These are phyloP conservation scores for Exophiala sideris DNA, from an alignment of 2,329 filamentous ascomycete genomes.

Conservation along the genomic window DNA sequence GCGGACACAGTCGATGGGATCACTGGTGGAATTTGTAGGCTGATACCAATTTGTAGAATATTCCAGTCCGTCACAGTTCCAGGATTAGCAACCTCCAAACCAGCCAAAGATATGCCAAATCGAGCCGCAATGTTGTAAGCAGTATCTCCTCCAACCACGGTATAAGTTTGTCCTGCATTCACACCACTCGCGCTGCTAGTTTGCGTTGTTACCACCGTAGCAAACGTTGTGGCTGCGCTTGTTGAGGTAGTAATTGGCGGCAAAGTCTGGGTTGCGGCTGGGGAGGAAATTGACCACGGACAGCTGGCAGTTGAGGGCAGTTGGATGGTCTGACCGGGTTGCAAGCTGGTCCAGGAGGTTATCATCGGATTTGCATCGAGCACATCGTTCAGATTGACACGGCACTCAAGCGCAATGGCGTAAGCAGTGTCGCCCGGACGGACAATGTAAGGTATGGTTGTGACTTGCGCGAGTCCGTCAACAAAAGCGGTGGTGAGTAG, in stretches of 20 bases:
- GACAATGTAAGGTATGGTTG: slow-evolving; percentile 1
- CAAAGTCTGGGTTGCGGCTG: too few species aligned
- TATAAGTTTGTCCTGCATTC: slow-evolving; percentile 10
- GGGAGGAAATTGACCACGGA: too few species aligned
- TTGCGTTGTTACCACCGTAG: background rate
- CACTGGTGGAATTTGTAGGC: slow-evolving; percentile 4
- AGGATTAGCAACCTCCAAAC: slow-evolving; percentile 17
- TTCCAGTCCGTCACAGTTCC: slow-evolving; percentile 12
- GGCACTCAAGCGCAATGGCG: background rate
- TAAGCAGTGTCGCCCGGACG: background rate
- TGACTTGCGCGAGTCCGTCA: too few species aligned
- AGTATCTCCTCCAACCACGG: slow-evolving; percentile 13
- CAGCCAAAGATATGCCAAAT: slow-evolving; percentile 9
- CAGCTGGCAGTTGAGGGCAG: slow-evolving; percentile 1
- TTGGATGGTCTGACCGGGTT: background rate
- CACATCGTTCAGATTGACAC: slow-evolving; percentile 1
- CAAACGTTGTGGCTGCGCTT: background rate
- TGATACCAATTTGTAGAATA: background rate
- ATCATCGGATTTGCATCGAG: background rate
- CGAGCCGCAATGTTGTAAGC: slow-evolving; percentile 16
- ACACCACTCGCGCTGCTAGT: too few species aligned
- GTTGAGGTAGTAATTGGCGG: background rate
- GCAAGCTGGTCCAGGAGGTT: slow-evolving; percentile 1
- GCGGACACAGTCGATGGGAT: background rate
- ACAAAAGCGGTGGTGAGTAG: too few species aligned